These are phyloP conservation scores for Trichoderma koningii DNA, from an alignment of 2,329 filamentous ascomycete species.

Conservation along the genomic window DNA sequence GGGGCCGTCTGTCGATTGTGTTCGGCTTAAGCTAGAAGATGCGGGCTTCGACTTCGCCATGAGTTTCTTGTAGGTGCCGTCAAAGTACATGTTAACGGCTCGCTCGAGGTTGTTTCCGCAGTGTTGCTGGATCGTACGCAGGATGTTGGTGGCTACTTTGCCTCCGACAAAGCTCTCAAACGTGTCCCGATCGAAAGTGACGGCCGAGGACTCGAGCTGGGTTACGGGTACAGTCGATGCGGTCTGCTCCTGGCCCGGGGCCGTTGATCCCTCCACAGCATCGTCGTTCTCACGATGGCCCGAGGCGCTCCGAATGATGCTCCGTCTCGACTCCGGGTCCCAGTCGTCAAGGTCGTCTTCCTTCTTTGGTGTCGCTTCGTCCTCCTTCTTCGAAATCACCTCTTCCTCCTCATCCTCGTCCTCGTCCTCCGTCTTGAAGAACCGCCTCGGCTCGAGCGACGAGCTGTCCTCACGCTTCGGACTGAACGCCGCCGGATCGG, in stretches of 20 bases:
- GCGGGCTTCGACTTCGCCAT: constrained; percentile 37
- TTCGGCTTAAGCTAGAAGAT: constrained; percentile 22
- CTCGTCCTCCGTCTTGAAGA: constrained; percentile 34
- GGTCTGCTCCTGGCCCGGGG: neutral
- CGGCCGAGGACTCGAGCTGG: constrained; percentile 30
- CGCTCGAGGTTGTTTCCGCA: constrained; percentile 62
- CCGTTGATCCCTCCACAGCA: neutral
- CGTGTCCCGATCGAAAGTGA: constrained; percentile 56
- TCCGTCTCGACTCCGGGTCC: constrained; percentile 3
- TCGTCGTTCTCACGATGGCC: constrained; percentile 29
- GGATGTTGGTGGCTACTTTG: constrained; percentile 51
- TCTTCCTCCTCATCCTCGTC: neutral
- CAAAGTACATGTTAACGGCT: constrained; percentile 70
- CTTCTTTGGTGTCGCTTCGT: neutral
- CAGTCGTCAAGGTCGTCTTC: neutral
- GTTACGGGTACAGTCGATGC: neutral
- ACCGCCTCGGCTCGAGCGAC: constrained; percentile 33
- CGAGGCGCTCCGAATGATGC: constrained; percentile 30
- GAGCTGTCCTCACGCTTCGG: constrained; percentile 32
- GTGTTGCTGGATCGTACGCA: constrained; percentile 54
- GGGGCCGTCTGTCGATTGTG: constrained; percentile 19
- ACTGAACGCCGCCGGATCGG: constrained; percentile 33
- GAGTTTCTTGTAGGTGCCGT: constrained; percentile 64
- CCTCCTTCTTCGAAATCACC: neutral
- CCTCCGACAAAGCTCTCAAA: constrained; percentile 64